Conservation (phyloP, 768 basidiomycete genomes). For the Calocybe cyanea region DNA sequence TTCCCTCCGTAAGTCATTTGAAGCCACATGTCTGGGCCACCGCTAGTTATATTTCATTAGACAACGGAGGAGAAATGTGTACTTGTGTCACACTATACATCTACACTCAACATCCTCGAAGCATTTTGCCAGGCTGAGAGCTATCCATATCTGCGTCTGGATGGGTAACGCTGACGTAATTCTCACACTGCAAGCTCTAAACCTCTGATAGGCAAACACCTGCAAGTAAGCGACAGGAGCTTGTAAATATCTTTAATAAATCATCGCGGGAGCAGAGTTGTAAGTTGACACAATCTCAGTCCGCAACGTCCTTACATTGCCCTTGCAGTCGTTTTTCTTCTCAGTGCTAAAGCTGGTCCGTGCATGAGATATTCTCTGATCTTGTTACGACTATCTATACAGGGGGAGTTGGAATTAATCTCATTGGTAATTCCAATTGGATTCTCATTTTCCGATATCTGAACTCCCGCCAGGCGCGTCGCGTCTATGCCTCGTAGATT, state of each 20-base stretch:
- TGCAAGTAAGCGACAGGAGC: conserved; percentile 73
- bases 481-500: conserved; percentile 80
- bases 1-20: conserved; percentile 48
- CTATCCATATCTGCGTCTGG: conserved; percentile 81
- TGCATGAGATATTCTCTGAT: not conserved
- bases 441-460: not conserved
- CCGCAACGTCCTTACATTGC: not conserved
- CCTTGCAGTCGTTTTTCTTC: conserved; percentile 73
- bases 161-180: conserved; percentile 55
- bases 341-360: conserved; percentile 86
- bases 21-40: not conserved
- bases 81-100: conserved; percentile 94
- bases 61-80: conserved; percentile 91
- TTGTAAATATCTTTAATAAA: conserved; percentile 87
- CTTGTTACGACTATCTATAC: not conserved
- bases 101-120: conserved; percentile 90
- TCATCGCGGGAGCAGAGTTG: conserved; percentile 68
- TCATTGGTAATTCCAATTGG: conserved; percentile 46
- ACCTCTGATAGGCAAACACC: conserved; percentile 60
- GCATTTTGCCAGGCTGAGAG: conserved; percentile 71
- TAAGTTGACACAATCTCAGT: conserved; percentile 30
- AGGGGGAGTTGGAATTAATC: conserved; percentile 93
- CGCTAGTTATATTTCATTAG: conserved; percentile 28
- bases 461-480: conserved; percentile 55
- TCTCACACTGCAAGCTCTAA: not conserved